phyloP scores from a whole-genome alignment of 768 basidiomycete species.

The Cystoderma amianthinum region DNA sequence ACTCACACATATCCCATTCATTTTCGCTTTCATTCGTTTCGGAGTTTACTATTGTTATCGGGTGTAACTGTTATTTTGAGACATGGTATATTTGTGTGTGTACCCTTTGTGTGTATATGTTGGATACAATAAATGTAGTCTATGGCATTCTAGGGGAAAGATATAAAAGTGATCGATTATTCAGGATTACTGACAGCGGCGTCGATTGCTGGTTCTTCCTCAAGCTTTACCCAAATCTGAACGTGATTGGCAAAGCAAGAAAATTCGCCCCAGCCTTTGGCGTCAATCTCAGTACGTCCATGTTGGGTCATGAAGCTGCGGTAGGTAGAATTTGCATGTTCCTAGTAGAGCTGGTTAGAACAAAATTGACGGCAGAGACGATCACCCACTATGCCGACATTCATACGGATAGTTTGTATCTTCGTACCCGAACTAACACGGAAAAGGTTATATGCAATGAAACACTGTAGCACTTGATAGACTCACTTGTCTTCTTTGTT shows the following conservation, averaged over 20 bases:
- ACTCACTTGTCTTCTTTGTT: slow-evolving; percentile 41
- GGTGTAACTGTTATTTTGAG: too few species aligned
- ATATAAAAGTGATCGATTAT: too few species aligned
- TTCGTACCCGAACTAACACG: slow-evolving; percentile 19
- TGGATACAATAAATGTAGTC: too few species aligned
- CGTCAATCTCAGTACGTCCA: slow-evolving; percentile 37
- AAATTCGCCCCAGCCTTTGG: slow-evolving; percentile 62
- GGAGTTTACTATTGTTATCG: too few species aligned
- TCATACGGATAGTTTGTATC: slow-evolving; percentile 52
- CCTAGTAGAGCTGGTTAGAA: slow-evolving; percentile 12
- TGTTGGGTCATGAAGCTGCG: slow-evolving; percentile 39
- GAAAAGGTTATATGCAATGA: neutral
- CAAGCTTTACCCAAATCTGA: slow-evolving; percentile 49
- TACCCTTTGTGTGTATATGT: too few species aligned
- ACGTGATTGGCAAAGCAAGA: slow-evolving; percentile 47
- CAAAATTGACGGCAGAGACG: slow-evolving; percentile 2
- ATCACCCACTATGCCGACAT: slow-evolving; percentile 49
- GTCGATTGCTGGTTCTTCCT: slow-evolving; percentile 8
- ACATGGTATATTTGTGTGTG: too few species aligned
- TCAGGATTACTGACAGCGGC: too few species aligned
- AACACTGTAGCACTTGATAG: neutral
- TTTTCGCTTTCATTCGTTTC: too few species aligned
- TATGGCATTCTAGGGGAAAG: too few species aligned
- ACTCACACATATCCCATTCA: too few species aligned
- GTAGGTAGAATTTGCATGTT: slow-evolving; percentile 32